These are phyloP conservation scores for Nannochloris sp. DNA, from an alignment of 139 green algal species.

Conservation along the genomic window DNA sequence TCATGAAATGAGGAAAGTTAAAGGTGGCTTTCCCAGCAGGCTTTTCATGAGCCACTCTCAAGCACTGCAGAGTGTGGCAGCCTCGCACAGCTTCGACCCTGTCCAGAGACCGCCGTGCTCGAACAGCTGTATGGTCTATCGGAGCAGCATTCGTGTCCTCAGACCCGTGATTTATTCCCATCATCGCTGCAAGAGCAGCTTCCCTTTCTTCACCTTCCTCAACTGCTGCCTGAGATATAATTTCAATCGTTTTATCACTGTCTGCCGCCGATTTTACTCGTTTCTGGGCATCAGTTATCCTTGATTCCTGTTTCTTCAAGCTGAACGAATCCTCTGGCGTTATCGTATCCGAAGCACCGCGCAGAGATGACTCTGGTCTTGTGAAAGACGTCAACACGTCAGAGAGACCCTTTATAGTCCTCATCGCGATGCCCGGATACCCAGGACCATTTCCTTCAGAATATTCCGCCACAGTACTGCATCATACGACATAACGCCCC, in stretches of 20 bases:
- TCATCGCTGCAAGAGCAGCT: constrained; percentile 3
- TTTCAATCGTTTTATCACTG: neutral
- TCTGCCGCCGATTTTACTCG: constrained; percentile 1
- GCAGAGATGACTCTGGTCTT: no score
- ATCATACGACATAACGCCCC: neutral
- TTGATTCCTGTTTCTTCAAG: neutral
- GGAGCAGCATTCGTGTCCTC: neutral
- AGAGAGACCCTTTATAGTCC: neutral
- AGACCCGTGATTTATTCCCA: neutral
- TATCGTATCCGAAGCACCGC: no score
- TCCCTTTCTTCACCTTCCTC: neutral
- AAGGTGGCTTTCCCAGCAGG: constrained; percentile 3
- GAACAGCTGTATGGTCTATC: neutral
- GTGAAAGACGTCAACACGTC: neutral
- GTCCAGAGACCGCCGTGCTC: constrained; percentile 5
- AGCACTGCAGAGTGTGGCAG: constrained; percentile 7
- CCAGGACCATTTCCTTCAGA: neutral
- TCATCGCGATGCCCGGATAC: neutral
- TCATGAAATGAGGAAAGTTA: constrained; percentile 14
- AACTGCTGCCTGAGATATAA: neutral
- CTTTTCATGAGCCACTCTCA: constrained; percentile 5
- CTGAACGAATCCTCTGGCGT: neutral
- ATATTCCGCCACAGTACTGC: neutral
- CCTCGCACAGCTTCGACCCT: constrained; percentile 9
- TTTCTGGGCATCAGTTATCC: neutral